Evolutionary conservation across 2,329 filamentous ascomycete species (phyloP).

Genomic region (Aspergillus eucalypticola): DNA sequence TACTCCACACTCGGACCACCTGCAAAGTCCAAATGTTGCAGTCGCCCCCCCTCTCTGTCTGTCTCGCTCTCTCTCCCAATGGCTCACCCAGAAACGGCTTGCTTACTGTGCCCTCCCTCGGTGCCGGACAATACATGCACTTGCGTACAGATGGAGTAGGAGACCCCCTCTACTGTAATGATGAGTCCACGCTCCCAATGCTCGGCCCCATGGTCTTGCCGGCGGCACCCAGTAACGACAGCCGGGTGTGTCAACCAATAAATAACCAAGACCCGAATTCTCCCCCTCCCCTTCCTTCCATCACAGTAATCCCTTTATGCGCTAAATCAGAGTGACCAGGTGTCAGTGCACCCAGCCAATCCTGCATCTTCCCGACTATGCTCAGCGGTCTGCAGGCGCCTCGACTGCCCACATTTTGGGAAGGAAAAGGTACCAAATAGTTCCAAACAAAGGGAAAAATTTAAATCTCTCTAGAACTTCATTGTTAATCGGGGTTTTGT

Average conservation of each 20-base stretch:
- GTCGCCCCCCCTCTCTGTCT: slow-evolving; percentile 12
- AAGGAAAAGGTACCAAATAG: not conserved
- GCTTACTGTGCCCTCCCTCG: slow-evolving; percentile 13
- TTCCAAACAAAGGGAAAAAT: not conserved
- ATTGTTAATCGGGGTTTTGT: not conserved
- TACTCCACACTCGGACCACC: slow-evolving; percentile 22
- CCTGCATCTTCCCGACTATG: slow-evolving; percentile 21
- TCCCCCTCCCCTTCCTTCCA: slow-evolving; percentile 3
- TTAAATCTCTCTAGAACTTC: not conserved
- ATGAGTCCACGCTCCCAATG: slow-evolving; percentile 13
- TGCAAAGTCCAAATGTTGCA: slow-evolving; percentile 22
- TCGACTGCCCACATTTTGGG: slow-evolving; percentile 2
- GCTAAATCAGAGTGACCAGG: slow-evolving; percentile 11
- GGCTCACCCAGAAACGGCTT: slow-evolving; percentile 8
- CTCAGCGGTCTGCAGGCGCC: slow-evolving; percentile 17
- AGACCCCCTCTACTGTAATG: slow-evolving; percentile 12
- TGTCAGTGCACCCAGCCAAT: slow-evolving; percentile 18
- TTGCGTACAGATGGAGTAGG: slow-evolving; percentile 23
- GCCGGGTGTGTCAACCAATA: slow-evolving; percentile 17
- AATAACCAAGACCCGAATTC: slow-evolving; percentile 2
- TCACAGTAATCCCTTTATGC: not conserved
- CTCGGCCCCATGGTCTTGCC: slow-evolving; percentile 8
- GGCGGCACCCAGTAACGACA: slow-evolving; percentile 12
- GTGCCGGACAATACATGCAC: slow-evolving; percentile 20
- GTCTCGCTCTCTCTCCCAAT: not conserved